These are phyloP conservation scores for Pyrus communis DNA, from an alignment of 306 rosid species.

Conservation along the genomic window DNA sequence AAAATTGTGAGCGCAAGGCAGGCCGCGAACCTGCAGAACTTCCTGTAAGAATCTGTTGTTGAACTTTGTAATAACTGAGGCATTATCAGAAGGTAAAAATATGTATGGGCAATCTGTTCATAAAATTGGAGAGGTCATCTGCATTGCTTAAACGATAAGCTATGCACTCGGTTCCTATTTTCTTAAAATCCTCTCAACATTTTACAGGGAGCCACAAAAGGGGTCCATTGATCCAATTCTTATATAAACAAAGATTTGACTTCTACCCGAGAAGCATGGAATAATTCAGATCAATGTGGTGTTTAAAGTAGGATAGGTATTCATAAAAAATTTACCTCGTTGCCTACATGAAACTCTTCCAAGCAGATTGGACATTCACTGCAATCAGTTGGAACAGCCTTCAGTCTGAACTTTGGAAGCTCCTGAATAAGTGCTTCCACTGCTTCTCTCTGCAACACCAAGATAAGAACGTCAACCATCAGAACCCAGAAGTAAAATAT, in stretches of 20 bases:
- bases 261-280: not conserved
- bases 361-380: slow-evolving; percentile 97
- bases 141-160: not conserved
- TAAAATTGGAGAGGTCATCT: not conserved
- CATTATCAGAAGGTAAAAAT: not conserved
- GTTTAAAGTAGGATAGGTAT: not conserved
- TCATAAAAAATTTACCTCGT: slow-evolving; percentile 53
- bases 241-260: not conserved
- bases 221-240: not conserved
- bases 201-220: not conserved
- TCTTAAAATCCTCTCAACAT: not conserved
- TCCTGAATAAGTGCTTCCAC: slow-evolving; percentile 99
- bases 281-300: not conserved
- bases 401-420: slow-evolving; percentile 88
- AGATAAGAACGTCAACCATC: slow-evolving; percentile 20
- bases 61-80: not conserved
- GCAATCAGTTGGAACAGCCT: slow-evolving; percentile 99
- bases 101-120: not conserved
- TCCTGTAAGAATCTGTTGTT: slow-evolving; percentile 15
- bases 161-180: not conserved
- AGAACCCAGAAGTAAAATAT: slow-evolving; percentile 14
- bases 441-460: slow-evolving; percentile 80
- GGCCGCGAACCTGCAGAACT: slow-evolving; percentile 83
- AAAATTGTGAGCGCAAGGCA: slow-evolving; percentile 97
- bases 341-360: slow-evolving; percentile 88